phyloP scores from a whole-genome alignment of 208 protist species.

The Crithidia brevicula region DNA sequence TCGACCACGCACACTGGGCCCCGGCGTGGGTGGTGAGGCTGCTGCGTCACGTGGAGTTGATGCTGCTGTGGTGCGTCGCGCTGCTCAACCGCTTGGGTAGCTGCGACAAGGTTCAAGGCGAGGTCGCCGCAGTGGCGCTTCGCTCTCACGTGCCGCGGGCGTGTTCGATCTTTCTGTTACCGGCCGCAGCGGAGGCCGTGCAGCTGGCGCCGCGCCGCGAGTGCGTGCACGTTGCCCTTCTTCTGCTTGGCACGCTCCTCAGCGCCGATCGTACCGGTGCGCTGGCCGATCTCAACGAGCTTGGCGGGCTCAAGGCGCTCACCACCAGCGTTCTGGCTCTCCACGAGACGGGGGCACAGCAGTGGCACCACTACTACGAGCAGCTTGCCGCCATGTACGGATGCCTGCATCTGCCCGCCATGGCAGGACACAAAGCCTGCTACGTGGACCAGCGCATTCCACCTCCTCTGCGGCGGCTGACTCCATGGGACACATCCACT shows the following conservation, averaged over 20 bases:
- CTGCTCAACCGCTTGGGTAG: constrained; percentile 41
- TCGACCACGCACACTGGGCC: constrained; percentile 13
- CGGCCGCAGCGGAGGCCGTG: not conserved
- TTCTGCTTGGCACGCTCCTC: constrained; percentile 36
- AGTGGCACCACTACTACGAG: constrained; percentile 68
- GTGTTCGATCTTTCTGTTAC: constrained; percentile 21
- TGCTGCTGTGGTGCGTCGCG: constrained; percentile 48
- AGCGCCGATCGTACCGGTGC: constrained; percentile 10
- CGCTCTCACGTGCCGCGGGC: constrained; percentile 31
- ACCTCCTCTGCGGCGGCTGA: constrained; percentile 1
- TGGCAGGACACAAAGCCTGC: constrained; percentile 15
- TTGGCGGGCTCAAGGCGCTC: constrained; percentile 44
- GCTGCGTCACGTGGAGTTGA: constrained; percentile 41
- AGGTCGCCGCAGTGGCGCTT: constrained; percentile 19
- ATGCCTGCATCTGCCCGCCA: constrained; percentile 42
- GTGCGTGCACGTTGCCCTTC: constrained; percentile 42
- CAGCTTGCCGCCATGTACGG: constrained; percentile 62
- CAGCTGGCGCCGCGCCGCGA: constrained; percentile 32
- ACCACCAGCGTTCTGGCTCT: constrained; percentile 49
- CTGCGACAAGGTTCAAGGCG: constrained; percentile 24
- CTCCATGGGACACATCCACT: not conserved
- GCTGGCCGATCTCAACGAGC: constrained; percentile 34
- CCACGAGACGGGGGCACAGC: constrained; percentile 33
- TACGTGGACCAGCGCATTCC: constrained; percentile 43
- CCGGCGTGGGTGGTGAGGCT: constrained; percentile 39